Evolutionary conservation across 2,329 filamentous ascomycete genomes (phyloP).

Genomic region (Penicillium sp.): DNA sequence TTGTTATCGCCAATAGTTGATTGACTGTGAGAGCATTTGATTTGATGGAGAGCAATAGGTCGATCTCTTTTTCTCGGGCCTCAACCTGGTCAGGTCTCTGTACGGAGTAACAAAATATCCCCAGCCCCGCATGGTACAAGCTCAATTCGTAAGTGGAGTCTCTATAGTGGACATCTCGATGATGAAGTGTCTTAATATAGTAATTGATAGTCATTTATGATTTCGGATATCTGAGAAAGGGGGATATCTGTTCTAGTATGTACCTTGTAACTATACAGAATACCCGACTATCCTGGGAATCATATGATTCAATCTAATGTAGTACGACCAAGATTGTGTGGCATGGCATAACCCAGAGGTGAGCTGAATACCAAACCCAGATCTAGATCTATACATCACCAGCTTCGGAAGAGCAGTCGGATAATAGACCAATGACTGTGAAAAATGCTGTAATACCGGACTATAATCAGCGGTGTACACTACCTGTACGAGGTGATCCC

Average conservation of each 20-base stretch:
- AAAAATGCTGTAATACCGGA: background rate
- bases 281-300: background rate
- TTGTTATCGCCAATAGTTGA: constrained; percentile 31
- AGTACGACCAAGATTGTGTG: background rate
- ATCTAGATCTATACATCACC: background rate
- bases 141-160: constrained; percentile 7
- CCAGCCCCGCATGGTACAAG: constrained; percentile 26
- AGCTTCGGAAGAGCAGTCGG: background rate
- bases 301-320: background rate
- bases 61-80: constrained; percentile 15
- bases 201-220: constrained; percentile 20
- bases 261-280: background rate
- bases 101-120: too few species aligned
- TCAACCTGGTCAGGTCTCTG: constrained; percentile 12
- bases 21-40: constrained; percentile 22
- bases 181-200: constrained; percentile 14
- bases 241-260: background rate
- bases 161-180: constrained; percentile 5
- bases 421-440: background rate
- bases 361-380: background rate
- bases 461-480: constrained; percentile 20
- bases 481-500: background rate
- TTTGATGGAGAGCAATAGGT: constrained; percentile 19
- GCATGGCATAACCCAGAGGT: background rate
- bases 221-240: constrained; percentile 11